Evolutionary conservation across 257 asterid species (phyloP), one percentile per base, ranked within the genome.

Genomic region (Solanum megistacrolobum): DNA sequence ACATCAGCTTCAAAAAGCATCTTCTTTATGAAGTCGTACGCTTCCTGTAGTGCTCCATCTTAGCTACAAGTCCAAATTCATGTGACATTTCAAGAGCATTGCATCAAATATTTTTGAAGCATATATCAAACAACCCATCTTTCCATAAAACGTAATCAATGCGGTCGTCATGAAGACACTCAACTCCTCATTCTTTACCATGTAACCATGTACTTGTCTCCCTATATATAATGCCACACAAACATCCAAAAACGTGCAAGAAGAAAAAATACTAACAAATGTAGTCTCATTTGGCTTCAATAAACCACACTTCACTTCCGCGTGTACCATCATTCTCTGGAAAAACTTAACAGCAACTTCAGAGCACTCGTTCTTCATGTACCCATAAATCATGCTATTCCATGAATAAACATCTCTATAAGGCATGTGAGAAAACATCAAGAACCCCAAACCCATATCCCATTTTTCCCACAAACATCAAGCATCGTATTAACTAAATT

Each of bases 251-350:
- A 93, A 95, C 13, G 95, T 92, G 85, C 95, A 96, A 3, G 94
- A 92, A 55, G 96, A 93, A 20, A 95, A 94, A 72, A 93, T 90
- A 83, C 94, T 90, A 10, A 96, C 98, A 88, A 94, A 95, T 55
- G 99, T 95, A 68, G 99, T 98, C 88, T 95, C 98, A 84, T 89
- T 94, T 6, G 99, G 98, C 89, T 90, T 93, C 87, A 96, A 12
- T 48, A 20, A 36, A 31, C 97, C 98, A 25, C 11, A 9, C 4
- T 10, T 65, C 9, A 92, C 93, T 78, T 92, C 92, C 73, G 88
- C 91, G 89, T 91, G 91, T 16, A 43, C 90, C 95, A 95, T 93
- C 99, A 96, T 96, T 89, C 87, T 89, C 86, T 32, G 87, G 46
- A 94, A 95, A 85, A 91, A 75, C 74, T 38, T 83, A 60, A 94